Conservation (phyloP, 2,329 filamentous ascomycete genomes). For the Alternaria novae-zelandiae region DNA sequence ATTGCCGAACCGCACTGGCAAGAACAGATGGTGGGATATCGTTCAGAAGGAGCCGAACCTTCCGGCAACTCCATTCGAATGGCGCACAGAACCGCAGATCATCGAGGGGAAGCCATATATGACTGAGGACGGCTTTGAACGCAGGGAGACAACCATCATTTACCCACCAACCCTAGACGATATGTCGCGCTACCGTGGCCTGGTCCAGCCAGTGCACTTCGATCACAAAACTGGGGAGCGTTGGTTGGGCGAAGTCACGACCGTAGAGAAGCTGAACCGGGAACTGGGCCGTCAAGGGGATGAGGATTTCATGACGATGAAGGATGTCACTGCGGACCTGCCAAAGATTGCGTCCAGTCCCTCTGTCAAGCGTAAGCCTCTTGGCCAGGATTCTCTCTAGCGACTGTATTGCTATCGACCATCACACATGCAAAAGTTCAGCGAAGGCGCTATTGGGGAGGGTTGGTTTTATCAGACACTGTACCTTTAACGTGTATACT, state of each 20-base stretch:
- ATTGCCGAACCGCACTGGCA: conserved; percentile 43
- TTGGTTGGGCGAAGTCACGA: conserved; percentile 32
- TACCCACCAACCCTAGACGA: conserved; percentile 53
- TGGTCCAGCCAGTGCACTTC: conserved; percentile 40
- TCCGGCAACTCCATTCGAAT: conserved; percentile 9
- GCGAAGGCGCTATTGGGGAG: background rate
- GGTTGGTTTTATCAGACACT: background rate
- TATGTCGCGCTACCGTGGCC: conserved; percentile 33
- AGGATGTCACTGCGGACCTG: conserved; percentile 14
- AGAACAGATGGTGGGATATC: conserved; percentile 39
- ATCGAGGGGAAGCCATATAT: conserved; percentile 48
- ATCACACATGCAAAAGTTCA: background rate
- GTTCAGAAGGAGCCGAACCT: conserved; percentile 26
- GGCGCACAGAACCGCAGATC: conserved; percentile 45
- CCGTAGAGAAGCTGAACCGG: conserved; percentile 24
- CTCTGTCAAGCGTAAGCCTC: conserved; percentile 20
- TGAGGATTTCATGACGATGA: conserved; percentile 13
- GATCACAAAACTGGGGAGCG: conserved; percentile 35
- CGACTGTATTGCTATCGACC: background rate
- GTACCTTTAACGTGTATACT: conserved; percentile 2
- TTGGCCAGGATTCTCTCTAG: conserved; percentile 8
- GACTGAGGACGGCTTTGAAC: conserved; percentile 49
- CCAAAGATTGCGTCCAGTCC: conserved; percentile 15
- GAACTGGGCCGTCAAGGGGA: conserved; percentile 11
- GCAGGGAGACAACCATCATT: conserved; percentile 54